A percentile compares a stretch with the other conserved stretches of the same genome.
Conservation (phyloP, 345 rosid genomes). For the Sonneratia caseolaris region DNA sequence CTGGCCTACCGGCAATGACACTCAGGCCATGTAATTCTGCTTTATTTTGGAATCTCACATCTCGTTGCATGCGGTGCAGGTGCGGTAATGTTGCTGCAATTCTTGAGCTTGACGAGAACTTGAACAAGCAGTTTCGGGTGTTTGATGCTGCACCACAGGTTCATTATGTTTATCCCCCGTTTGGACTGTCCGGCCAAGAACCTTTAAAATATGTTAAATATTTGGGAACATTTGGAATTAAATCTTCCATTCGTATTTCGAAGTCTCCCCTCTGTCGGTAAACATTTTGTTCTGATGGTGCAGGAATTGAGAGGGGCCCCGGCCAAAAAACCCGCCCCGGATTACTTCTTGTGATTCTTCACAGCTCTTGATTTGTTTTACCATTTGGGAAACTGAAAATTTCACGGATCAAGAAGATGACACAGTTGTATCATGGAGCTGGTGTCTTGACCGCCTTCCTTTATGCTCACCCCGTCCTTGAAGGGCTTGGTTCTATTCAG, state of each 20-base stretch:
- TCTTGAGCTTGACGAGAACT: conserved; percentile 80
- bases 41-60: neutral
- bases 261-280: neutral
- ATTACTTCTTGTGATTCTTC: conserved; percentile 64
- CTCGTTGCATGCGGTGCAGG: conserved; percentile 31
- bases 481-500: too few relatives aligned
- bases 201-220: too few relatives aligned
- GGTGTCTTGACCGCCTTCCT: neutral
- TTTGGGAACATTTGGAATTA: neutral
- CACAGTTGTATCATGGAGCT: neutral
- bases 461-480: neutral
- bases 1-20: neutral
- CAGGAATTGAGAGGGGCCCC: conserved; percentile 94
- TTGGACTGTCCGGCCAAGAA: neutral
- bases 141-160: conserved; percentile 97
- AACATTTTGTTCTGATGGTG: conserved; percentile 6
- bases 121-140: conserved; percentile 70
- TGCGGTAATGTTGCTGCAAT: conserved; percentile 97
- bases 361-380: conserved; percentile 6
- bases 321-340: conserved; percentile 84
- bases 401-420: neutral
- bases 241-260: neutral
- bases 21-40: neutral
- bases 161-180: neutral
- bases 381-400: neutral